phyloP scores from a whole-genome alignment of 108 stramenopile species.

The Pseudonitzschia delicatissima region DNA sequence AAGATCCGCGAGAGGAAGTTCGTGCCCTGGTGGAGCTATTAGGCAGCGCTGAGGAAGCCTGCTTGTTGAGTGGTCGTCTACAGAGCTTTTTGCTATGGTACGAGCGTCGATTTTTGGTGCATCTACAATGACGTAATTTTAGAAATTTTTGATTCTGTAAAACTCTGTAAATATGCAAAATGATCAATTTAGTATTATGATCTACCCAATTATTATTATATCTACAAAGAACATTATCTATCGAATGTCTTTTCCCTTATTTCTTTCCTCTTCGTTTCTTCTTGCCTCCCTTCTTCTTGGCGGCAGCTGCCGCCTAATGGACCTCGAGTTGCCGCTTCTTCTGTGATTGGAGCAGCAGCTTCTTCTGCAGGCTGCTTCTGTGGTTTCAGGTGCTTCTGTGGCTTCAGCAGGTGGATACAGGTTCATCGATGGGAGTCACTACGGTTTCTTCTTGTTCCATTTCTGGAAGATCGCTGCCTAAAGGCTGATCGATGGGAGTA shows the following conservation, averaged over 20 bases:
- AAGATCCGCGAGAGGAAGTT: neutral
- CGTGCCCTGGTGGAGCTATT: neutral
- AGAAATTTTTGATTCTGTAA: too few relatives aligned
- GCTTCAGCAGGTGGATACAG: neutral
- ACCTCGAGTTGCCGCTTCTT: too few relatives aligned
- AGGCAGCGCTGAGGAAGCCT: neutral
- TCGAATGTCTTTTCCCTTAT: neutral
- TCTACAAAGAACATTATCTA: too few relatives aligned
- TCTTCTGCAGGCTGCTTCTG: neutral
- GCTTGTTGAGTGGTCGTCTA: neutral
- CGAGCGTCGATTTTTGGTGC: too few relatives aligned
- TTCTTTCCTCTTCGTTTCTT: constrained; percentile 16
- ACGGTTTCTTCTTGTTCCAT: neutral
- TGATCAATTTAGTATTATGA: too few relatives aligned
- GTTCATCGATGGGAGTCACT: neutral
- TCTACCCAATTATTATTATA: too few relatives aligned
- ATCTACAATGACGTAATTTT: too few relatives aligned
- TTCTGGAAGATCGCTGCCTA: neutral
- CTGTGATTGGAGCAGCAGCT: too few relatives aligned
- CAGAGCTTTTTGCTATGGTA: neutral
- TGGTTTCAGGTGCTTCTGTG: neutral
- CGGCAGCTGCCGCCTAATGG: neutral
- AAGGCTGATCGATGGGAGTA: too few relatives aligned
- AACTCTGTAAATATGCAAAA: too few relatives aligned
- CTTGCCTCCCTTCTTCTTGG: neutral